These are phyloP conservation scores for Dryas alaskensis DNA, from an alignment of 306 rosid genomes.

Conservation along the genomic window DNA sequence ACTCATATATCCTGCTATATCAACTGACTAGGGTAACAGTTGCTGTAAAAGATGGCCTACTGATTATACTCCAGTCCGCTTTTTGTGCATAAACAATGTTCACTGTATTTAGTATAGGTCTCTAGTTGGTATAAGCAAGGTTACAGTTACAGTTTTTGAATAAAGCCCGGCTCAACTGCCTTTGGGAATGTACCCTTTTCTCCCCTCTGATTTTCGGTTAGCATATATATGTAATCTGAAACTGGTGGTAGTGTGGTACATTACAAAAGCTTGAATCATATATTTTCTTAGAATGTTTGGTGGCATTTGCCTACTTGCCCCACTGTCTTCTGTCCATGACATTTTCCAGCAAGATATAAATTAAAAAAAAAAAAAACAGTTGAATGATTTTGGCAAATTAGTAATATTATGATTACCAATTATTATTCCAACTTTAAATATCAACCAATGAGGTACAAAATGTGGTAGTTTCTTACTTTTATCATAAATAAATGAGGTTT, in stretches of 20 bases:
- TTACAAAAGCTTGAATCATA: background rate
- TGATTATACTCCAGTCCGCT: background rate
- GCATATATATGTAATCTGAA: too few relatives aligned
- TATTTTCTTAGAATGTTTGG: background rate
- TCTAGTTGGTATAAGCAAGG: background rate
- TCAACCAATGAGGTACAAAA: too few relatives aligned
- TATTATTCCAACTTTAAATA: too few relatives aligned
- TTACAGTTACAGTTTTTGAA: background rate
- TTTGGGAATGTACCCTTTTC: background rate
- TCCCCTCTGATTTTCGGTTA: too few relatives aligned
- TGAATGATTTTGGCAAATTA: too few relatives aligned
- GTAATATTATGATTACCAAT: too few relatives aligned
- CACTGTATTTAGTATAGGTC: conserved; percentile 8
- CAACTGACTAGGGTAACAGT: background rate
- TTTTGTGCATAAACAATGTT: background rate
- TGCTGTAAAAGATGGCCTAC: background rate
- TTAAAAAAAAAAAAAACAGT: too few relatives aligned
- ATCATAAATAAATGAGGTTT: too few relatives aligned
- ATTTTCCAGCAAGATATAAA: background rate
- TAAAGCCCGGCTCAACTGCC: background rate
- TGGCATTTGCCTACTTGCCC: background rate
- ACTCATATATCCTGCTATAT: background rate
- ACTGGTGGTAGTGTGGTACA: background rate
- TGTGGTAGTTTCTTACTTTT: too few relatives aligned
- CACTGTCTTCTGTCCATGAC: background rate